A percentile compares a stretch with the other conserved stretches of the same genome.
Conservation (phyloP, 306 rosid species). For the Gleditsia sinensis region DNA sequence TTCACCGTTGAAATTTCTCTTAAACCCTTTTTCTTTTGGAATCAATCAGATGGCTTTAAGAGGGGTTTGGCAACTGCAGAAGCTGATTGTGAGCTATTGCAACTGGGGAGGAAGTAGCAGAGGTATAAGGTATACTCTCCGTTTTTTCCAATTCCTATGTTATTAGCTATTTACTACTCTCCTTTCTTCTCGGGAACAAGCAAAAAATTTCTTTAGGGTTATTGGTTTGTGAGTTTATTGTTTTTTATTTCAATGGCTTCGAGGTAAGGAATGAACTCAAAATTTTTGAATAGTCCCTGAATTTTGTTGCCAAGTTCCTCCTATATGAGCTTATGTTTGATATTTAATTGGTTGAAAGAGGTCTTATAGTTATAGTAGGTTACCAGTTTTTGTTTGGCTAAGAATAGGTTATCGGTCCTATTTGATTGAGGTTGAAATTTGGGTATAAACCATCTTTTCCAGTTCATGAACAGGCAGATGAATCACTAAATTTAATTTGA, state of each 20-base stretch:
- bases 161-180: background rate
- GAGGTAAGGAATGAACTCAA: no score
- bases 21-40: background rate
- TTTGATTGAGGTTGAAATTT: background rate
- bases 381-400: background rate
- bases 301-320: background rate
- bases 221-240: background rate
- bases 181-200: background rate
- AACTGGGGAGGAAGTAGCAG: constrained; percentile 95
- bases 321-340: background rate
- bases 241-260: background rate
- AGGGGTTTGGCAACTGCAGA: constrained; percentile 88
- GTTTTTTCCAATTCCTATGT: background rate
- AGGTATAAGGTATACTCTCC: constrained; percentile 68
- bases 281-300: background rate
- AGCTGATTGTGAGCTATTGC: constrained; percentile 75
- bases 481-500: background rate
- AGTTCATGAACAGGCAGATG: background rate
- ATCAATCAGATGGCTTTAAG: constrained; percentile 69
- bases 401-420: background rate
- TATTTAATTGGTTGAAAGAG: background rate
- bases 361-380: background rate
- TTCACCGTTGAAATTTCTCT: background rate
- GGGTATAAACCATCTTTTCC: background rate
- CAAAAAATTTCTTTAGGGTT: no score